phyloP scores from a whole-genome alignment of 306 rosid species.

The Lithocarpus polystachyus region DNA sequence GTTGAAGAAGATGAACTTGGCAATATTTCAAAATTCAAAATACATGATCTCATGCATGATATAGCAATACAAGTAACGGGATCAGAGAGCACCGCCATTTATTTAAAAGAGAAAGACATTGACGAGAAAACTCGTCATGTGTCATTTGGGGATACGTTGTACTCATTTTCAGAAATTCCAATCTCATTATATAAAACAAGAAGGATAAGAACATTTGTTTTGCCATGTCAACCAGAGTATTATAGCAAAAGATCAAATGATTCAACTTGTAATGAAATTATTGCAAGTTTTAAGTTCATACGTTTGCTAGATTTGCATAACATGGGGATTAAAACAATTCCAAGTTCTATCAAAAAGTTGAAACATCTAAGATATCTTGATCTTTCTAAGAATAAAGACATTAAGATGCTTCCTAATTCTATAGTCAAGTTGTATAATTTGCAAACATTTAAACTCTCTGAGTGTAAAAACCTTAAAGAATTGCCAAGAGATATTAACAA shows the following conservation, averaged over 20 bases:
- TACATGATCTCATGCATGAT: conserved; percentile 28
- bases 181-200: background rate
- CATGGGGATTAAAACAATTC: background rate
- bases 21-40: background rate
- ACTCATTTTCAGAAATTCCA: background rate
- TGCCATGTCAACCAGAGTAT: accelerated
- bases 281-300: background rate
- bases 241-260: accelerated
- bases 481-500: too few relatives aligned
- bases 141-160: background rate
- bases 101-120: background rate
- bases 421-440: background rate
- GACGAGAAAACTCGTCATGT: background rate
- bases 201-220: conserved; percentile 5
- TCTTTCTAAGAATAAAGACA: background rate
- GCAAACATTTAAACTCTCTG: background rate
- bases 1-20: background rate
- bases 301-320: background rate
- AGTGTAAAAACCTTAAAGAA: too few relatives aligned
- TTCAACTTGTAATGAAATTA: background rate
- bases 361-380: conserved; percentile 8
- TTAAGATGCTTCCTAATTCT: background rate
- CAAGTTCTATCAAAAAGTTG: background rate
- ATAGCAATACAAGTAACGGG: conserved; percentile 3
- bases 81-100: background rate